A percentile compares a stretch with the other conserved stretches of the same genome.
Evolutionary conservation across 768 basidiomycete genomes (phyloP).

Genomic region (Naematelia encephala): DNA sequence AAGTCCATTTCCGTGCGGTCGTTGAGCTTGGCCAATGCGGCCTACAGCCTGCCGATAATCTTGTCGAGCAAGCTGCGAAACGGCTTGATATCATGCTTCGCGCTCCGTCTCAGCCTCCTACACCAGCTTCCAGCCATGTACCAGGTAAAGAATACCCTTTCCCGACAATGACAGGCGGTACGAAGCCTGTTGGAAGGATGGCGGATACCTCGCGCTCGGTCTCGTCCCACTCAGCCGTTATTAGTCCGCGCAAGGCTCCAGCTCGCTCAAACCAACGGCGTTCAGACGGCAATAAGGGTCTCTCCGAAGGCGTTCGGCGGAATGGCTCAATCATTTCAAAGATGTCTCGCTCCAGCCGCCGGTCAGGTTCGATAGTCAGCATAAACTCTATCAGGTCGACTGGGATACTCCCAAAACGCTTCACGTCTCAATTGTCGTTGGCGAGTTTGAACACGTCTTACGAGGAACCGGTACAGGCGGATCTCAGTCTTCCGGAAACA

Average conservation of each 20-base stretch:
- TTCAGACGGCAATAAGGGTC: neutral
- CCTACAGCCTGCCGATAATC: constrained; percentile 23
- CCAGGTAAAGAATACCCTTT: constrained; percentile 11
- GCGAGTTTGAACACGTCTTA: neutral
- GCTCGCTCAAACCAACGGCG: neutral
- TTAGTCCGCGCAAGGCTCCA: neutral
- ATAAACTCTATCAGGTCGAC: neutral
- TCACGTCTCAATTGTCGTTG: neutral
- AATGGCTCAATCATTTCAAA: neutral
- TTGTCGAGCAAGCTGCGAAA: constrained; percentile 34
- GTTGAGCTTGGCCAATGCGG: constrained; percentile 20
- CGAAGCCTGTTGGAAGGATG: neutral
- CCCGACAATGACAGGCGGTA: constrained; percentile 9
- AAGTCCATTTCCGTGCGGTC: constrained; percentile 28
- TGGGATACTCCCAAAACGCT: neutral
- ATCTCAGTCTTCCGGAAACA: neutral
- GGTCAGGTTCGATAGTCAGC: neutral
- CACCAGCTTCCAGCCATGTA: neutral
- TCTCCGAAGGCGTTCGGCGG: neutral
- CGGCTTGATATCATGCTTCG: constrained; percentile 30
- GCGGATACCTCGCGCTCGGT: neutral
- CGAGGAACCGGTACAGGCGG: neutral
- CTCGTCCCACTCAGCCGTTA: neutral
- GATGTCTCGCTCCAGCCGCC: neutral
- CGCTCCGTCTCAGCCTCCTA: constrained; percentile 14